Conservation (phyloP, 352 stramenopile genomes). For the Phytophthora kernoviae region DNA sequence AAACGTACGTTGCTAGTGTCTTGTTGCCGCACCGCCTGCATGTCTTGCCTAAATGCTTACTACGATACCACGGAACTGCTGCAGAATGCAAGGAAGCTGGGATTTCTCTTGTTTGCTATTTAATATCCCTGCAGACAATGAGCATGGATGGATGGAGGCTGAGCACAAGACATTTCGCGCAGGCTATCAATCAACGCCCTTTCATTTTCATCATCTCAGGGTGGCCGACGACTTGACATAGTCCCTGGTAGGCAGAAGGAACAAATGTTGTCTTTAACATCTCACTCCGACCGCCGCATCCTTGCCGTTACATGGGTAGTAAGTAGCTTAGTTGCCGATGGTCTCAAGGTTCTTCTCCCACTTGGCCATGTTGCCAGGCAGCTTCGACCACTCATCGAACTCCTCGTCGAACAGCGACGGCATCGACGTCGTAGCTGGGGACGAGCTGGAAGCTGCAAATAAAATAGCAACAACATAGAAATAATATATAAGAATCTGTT, state of each 20-base stretch:
- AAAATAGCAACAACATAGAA: conserved; percentile 8
- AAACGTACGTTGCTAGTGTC: neutral
- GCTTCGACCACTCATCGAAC: conserved; percentile 88
- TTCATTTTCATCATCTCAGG: conserved; percentile 39
- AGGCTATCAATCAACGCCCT: conserved; percentile 34
- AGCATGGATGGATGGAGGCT: conserved; percentile 11
- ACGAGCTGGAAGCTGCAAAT: conserved; percentile 38
- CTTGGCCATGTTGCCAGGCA: conserved; percentile 82
- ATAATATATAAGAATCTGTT: neutral
- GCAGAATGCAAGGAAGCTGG: too few relatives aligned
- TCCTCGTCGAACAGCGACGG: conserved; percentile 86
- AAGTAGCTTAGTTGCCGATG: conserved; percentile 69
- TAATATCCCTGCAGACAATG: conserved; percentile 6
- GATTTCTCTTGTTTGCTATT: conserved; percentile 8
- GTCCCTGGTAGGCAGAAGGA: conserved; percentile 14
- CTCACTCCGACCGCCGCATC: conserved; percentile 13
- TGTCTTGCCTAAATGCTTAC: too few relatives aligned
- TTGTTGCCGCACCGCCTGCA: neutral
- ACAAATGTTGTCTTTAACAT: conserved; percentile 1
- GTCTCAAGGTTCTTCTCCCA: conserved; percentile 91
- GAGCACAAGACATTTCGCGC: conserved; percentile 33
- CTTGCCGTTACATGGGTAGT: conserved; percentile 1
- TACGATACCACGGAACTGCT: too few relatives aligned
- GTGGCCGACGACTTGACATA: conserved; percentile 11
- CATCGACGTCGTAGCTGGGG: conserved; percentile 60